Percentiles rank a stretch among this genome's conserved stretches.
phyloP scores from a whole-genome alignment of 202 grass and related monocot species.

The Digitaria exilis region DNA sequence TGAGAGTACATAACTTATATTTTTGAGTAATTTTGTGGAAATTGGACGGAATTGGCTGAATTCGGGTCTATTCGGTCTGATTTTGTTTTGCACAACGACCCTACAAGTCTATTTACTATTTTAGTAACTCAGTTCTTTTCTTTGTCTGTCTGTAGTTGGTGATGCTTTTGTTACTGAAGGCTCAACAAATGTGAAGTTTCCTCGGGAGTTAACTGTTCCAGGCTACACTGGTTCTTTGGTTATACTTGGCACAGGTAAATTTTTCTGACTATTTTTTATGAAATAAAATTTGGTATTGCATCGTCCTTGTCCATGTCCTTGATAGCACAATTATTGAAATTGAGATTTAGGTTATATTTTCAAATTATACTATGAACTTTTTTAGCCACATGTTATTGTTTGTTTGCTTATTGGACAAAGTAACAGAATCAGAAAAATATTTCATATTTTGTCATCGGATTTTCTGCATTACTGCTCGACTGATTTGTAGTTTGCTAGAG shows the following conservation, averaged over 20 bases:
- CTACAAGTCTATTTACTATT: slow-evolving; percentile 2
- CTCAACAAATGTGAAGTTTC: slow-evolving; percentile 72
- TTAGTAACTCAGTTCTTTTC: slow-evolving; percentile 3
- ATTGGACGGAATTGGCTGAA: background rate
- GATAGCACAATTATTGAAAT: background rate
- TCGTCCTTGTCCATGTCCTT: background rate
- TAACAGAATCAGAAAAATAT: background rate
- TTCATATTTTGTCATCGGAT: background rate
- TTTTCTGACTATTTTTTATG: background rate
- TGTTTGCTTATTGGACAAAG: background rate
- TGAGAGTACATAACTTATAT: background rate
- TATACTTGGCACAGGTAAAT: slow-evolving; percentile 78
- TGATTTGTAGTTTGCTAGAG: background rate
- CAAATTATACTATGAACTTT: background rate
- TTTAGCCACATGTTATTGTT: background rate
- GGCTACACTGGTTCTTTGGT: slow-evolving; percentile 51
- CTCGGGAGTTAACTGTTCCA: slow-evolving; percentile 60
- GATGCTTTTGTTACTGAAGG: slow-evolving; percentile 58
- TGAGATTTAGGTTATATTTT: background rate
- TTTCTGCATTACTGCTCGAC: background rate
- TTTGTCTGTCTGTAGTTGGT: slow-evolving; percentile 59
- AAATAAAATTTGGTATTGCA: background rate
- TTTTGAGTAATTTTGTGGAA: background rate
- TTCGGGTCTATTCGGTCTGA: background rate
- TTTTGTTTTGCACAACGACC: background rate